Evolutionary conservation across 768 basidiomycete genomes (phyloP).

Genomic region (Suillus bovinus): DNA sequence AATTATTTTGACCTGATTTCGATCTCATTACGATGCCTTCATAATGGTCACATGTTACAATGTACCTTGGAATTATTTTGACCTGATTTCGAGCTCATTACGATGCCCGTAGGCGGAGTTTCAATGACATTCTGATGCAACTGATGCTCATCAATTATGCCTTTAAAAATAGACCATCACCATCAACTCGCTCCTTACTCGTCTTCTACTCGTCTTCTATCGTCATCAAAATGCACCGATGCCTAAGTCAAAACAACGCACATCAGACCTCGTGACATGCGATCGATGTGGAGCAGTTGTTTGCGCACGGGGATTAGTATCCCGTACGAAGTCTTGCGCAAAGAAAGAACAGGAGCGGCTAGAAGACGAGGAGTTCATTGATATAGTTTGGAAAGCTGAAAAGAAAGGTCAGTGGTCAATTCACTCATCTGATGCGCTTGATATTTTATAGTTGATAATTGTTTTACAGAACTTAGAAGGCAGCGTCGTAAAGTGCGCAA

Average conservation of each 20-base stretch:
- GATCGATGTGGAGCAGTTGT: neutral
- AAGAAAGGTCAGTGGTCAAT: neutral
- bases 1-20: neutral
- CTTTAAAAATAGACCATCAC: no score
- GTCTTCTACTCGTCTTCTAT: neutral
- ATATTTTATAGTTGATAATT: no score
- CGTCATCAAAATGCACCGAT: neutral
- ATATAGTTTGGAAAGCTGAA: neutral
- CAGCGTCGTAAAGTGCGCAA: neutral
- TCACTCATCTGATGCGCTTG: neutral
- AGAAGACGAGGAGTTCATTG: neutral
- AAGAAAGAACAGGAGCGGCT: neutral
- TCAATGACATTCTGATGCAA: neutral
- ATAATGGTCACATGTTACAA: no score
- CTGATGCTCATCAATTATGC: no score
- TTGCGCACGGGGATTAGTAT: neutral
- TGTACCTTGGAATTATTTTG: no score
- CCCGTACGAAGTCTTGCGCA: neutral
- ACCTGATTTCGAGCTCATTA: no score
- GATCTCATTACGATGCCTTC: neutral
- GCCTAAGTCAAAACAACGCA: neutral
- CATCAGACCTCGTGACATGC: neutral
- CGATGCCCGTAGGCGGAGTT: neutral
- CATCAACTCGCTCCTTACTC: neutral
- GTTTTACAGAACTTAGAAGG: neutral